phyloP scores from a whole-genome alignment of 371 early-diverging fungal species.

The Apophysomyces elegans region DNA sequence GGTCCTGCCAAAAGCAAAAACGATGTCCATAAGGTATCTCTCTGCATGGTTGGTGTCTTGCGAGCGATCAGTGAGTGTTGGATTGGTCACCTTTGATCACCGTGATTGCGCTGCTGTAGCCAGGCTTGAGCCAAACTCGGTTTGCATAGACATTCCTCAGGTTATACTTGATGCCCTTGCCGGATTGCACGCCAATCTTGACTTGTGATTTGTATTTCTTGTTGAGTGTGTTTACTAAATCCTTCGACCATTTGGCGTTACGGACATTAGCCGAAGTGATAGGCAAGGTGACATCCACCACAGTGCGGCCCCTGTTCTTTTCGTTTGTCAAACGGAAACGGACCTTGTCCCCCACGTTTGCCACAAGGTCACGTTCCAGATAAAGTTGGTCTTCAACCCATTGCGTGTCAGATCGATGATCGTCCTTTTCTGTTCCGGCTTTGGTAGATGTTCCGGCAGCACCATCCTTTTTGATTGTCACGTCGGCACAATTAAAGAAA shows the following conservation, averaged over 20 bases:
- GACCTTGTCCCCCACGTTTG: constrained; percentile 75
- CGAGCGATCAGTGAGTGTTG: too few species aligned
- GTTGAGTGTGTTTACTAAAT: not conserved
- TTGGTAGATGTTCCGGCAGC: constrained; percentile 33
- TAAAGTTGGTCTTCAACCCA: constrained; percentile 29
- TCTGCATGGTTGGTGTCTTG: too few species aligned
- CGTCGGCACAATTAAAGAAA: constrained; percentile 14
- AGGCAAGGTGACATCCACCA: not conserved
- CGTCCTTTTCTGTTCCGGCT: constrained; percentile 24
- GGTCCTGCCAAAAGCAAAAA: too few species aligned
- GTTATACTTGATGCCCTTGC: not conserved
- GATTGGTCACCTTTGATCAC: too few species aligned
- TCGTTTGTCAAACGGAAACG: not conserved
- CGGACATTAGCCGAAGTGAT: not conserved
- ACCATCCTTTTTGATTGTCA: constrained; percentile 29
- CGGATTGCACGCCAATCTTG: not conserved
- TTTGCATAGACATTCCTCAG: not conserved
- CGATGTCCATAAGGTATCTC: too few species aligned
- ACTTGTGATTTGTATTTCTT: not conserved
- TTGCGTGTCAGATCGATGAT: constrained; percentile 70
- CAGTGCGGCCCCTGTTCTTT: not conserved
- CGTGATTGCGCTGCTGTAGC: too few species aligned
- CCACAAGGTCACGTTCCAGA: constrained; percentile 23
- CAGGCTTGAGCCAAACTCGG: not conserved
- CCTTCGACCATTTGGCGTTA: not conserved